Base-by-base conservation (phyloP, 2,329 filamentous ascomycete species). In the Sclerotinia trifoliorum region DNA sequence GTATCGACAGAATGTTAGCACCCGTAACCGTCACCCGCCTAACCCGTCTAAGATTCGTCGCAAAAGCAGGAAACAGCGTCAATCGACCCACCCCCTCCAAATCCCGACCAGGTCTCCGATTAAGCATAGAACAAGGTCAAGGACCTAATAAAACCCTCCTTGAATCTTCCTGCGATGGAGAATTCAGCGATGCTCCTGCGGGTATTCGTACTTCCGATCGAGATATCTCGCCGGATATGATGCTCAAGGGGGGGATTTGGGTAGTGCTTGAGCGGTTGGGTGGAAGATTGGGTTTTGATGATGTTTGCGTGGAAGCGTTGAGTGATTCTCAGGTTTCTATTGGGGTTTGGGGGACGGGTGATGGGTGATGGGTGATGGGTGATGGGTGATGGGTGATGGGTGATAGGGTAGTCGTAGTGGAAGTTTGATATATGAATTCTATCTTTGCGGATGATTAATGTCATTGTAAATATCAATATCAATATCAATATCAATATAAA, bases 231-330 rank as follows among this genome's bases (percentile, higher is more conserved):
- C 90, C 92, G 0, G 83, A 81, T n/a, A 79, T 85, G 71, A 80
- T 82, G 68, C 79, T 79, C 42, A 79, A 79, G 13, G 84, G 85
- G 26, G 88, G 88, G 24, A 78, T 93, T 68, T 96, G 91, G 90
- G 81, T 97, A 65, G 89, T 97, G 7, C 81, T 97, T 54, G 93
- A 97, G 79, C 85, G 90, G 72, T 85, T 94, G 74, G 90, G 88
- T n/a, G 85, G 66, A 21, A 71, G 72, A 48, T 69, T 71, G 26
- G 74, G 76, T 73, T 65, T 81, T 66, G 83, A 85, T 75, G 78
- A 81, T 68, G 84, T 91, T 10, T 79, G 81, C 54, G 80, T 85
- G 2, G 87, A 84, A 72, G 73, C 86, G 10, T 78, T 84, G 69
- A 78, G 76, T 68, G 77, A 78, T 69, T 70, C 67, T n/a, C 62